A percentile compares a stretch with the other conserved stretches of the same genome.
phyloP scores from a whole-genome alignment of 257 asterid genomes.

The Nicotiana otophora region DNA sequence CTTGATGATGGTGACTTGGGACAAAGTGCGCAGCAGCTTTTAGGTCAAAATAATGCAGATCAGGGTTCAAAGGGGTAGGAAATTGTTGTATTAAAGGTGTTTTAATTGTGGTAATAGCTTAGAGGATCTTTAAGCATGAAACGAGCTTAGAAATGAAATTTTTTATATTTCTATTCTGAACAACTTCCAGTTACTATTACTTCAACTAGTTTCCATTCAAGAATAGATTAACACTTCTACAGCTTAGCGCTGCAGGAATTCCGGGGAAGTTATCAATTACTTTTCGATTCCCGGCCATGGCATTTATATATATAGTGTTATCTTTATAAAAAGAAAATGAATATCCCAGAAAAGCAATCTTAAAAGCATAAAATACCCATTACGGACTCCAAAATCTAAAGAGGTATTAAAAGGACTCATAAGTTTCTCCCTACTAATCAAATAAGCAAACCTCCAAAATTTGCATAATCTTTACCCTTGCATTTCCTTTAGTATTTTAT shows the following conservation, averaged over 20 bases:
- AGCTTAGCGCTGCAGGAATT: neutral
- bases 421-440: neutral
- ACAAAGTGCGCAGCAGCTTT: neutral
- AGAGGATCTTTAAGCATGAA: neutral
- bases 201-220: neutral
- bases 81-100: neutral
- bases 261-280: neutral
- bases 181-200: neutral
- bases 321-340: neutral
- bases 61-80: neutral
- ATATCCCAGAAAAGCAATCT: neutral
- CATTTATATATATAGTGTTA: neutral
- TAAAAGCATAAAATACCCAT: neutral
- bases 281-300: neutral
- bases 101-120: neutral
- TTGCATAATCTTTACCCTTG: neutral
- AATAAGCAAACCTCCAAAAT: neutral
- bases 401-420: neutral
- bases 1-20: neutral
- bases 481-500: neutral
- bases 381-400: neutral
- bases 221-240: neutral
- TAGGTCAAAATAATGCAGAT: neutral
- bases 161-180: neutral
- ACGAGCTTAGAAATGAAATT: neutral